Evolutionary conservation across 305 asterid species (phyloP), one percentile per base, ranked within the genome.

Genomic region (Caryopteris hybrid): DNA sequence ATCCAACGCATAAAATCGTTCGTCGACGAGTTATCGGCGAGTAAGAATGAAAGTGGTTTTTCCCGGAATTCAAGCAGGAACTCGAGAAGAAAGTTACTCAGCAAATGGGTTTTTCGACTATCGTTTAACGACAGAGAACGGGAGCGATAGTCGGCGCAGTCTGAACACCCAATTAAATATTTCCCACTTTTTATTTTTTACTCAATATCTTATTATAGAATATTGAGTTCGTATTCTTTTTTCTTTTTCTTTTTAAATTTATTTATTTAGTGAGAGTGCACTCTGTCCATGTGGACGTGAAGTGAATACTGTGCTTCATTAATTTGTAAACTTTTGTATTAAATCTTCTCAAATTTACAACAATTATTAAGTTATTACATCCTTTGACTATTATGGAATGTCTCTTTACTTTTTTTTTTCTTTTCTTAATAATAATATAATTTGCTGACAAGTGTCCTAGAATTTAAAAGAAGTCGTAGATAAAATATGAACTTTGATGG

Each of bases 281-380:
- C 96, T 88, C 92, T 76, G 84, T 86, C 95, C 89, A 78, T 83
- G 89, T 83, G 96, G 96, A 82, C 78, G 83, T 79, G 96, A 77
- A 85, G 95, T 90, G 97, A 73, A 70, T 38, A 38, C 71, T 69
- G 41, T 64, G 71, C 20, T 76, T 74, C 64, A 51, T 54, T 67
- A 36, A 46, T 75, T 71, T 78, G 81, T 73, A 74, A 39, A 73
- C 75, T 23, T 33, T 69, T 70, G 72, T 52, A 73, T 39, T 71
- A 61, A 70, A 80, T 64, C 70, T 71, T 75, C 70, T 53, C 22
- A 71, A 60, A 39, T 48, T 61, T 59, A 70, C 33, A 31, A 72
- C 52, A 21, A 20, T 23, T 67, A 23, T 59, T 64, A 48, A n/a
- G 1, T n/a, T 33, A 53, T 59, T 50, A 61, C 23, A 27, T 23